Evolutionary conservation across 495 filamentous ascomycete species (phyloP).

Genomic region (Delitschia confertaspora): DNA sequence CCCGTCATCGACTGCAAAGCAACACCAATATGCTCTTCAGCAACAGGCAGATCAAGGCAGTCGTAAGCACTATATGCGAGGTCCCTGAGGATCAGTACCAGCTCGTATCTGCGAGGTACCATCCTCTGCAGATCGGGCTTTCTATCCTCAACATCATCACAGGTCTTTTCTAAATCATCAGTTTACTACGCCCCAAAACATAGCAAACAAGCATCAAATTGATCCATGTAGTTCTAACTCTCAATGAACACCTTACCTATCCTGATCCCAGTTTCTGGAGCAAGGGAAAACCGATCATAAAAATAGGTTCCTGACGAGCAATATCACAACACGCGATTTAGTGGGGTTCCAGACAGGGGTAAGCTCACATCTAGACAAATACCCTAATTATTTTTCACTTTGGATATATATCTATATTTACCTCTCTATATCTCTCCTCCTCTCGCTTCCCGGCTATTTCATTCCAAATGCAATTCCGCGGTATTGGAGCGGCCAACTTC

Average conservation of each 20-base stretch:
- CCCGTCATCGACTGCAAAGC: neutral
- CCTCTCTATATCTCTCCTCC: constrained; percentile 5
- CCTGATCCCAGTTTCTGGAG: too few species aligned
- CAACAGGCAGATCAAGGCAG: constrained; percentile 12
- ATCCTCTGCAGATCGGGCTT: too few species aligned
- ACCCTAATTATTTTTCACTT: constrained; percentile 13
- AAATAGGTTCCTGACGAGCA: too few species aligned
- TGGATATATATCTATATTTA: constrained; percentile 19
- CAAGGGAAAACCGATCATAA: too few species aligned
- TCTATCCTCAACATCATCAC: too few species aligned
- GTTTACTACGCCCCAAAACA: too few species aligned
- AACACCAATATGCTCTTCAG: constrained; percentile 13
- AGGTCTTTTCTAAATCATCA: too few species aligned
- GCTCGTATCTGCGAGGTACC: too few species aligned
- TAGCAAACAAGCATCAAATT: too few species aligned
- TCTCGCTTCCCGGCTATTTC: constrained; percentile 8
- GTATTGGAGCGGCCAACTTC: constrained; percentile 16
- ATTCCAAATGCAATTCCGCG: constrained; percentile 4
- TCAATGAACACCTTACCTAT: too few species aligned
- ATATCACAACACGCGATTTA: constrained; percentile 18
- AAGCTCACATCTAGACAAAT: constrained; percentile 7
- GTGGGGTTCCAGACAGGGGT: constrained; percentile 14
- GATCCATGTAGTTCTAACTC: too few species aligned
- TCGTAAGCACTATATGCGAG: constrained; percentile 25
- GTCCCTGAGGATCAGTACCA: neutral